Base-by-base conservation (phyloP, 2,329 filamentous ascomycete genomes). In the Penicillium aurantiogriseum region DNA sequence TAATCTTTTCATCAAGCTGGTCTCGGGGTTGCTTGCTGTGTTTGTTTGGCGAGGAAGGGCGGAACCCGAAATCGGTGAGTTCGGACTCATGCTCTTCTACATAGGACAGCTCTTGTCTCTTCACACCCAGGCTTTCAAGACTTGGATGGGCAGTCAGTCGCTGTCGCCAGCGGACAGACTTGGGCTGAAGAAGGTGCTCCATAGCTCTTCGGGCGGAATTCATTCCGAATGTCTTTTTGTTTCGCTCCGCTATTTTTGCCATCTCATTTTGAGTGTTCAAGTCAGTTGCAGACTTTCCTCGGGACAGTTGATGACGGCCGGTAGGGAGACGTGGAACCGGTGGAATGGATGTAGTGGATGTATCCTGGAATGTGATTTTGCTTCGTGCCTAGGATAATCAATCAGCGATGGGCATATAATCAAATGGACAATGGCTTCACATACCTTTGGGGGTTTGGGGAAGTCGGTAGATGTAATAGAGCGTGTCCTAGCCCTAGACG, bases 1-100 rank as follows among this genome's bases (percentile, higher is more conserved):
- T 89, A 48, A 96, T 92, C 70, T 92, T 91, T 61, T 87, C 85
- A 63, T 91, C 89, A 15, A 96, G 80, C 55, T 90, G 84, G 62
- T 91, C 87, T 61, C 88, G 85, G 0, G 81, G 77, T 51, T 69
- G 74, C 56, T 71, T 70, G 56, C 74, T 76, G 54, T 75, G 63
- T 17, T 61, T 76, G 5, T 62, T 76, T 53, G 71, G 79, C 67
- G 72, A 69, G 11, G 83, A 81, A 17, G 66, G 48, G 43, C 70
- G 67, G 39, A 69, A 67, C 23, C 63, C 61, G 38, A 56, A 54
- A 27, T 66, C 60, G 1, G 57, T 58, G 21, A 62, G 35, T 33
- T 63, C 60, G 4, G 57, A 58, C 43, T 60, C 61, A 53, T 64
- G 54, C 13, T 65, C 60, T 36, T 65, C 64, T 2, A 66, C 64